Evolutionary conservation across 2,329 filamentous ascomycete genomes (phyloP).

Genomic region (Alternaria sp.): DNA sequence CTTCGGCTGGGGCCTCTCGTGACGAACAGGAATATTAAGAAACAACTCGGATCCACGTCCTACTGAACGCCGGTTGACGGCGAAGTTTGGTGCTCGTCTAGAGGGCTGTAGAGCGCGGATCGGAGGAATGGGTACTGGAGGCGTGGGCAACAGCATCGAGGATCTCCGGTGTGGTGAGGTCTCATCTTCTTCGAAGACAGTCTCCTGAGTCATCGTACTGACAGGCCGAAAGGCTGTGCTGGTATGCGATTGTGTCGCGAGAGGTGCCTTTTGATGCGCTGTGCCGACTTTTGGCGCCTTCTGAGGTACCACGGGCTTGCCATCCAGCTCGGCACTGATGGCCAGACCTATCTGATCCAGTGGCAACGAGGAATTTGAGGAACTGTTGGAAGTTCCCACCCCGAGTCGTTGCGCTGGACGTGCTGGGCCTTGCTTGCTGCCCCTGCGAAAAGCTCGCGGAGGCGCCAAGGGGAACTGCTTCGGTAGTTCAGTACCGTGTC

Average conservation of each 20-base stretch:
- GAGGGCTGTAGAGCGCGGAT: slow-evolving; percentile 42
- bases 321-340: slow-evolving; percentile 45
- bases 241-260: slow-evolving; percentile 4
- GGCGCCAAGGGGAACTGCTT: slow-evolving; percentile 23
- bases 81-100: slow-evolving; percentile 21
- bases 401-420: slow-evolving; percentile 27
- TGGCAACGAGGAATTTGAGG: slow-evolving; percentile 29
- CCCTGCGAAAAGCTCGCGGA: slow-evolving; percentile 16
- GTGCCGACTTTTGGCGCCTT: slow-evolving; percentile 5
- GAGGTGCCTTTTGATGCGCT: slow-evolving; percentile 10
- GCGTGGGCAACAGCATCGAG: slow-evolving; percentile 38
- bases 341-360: slow-evolving; percentile 47
- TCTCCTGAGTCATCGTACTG: slow-evolving; percentile 42
- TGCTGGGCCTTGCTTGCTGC: slow-evolving; percentile 2
- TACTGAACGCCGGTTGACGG: slow-evolving; percentile 10
- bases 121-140: slow-evolving; percentile 41
- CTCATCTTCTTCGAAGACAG: slow-evolving; percentile 50
- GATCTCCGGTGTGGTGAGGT: slow-evolving; percentile 28
- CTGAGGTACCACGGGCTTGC: slow-evolving; percentile 22
- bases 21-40: slow-evolving; percentile 40
- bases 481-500: slow-evolving; percentile 12
- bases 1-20: slow-evolving; percentile 32
- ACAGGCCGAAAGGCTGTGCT: slow-evolving; percentile 28
- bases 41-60: slow-evolving; percentile 35
- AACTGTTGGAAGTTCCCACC: slow-evolving; percentile 27